phyloP scores from a whole-genome alignment of 495 filamentous ascomycete species.

The Durotheca rogersii region DNA sequence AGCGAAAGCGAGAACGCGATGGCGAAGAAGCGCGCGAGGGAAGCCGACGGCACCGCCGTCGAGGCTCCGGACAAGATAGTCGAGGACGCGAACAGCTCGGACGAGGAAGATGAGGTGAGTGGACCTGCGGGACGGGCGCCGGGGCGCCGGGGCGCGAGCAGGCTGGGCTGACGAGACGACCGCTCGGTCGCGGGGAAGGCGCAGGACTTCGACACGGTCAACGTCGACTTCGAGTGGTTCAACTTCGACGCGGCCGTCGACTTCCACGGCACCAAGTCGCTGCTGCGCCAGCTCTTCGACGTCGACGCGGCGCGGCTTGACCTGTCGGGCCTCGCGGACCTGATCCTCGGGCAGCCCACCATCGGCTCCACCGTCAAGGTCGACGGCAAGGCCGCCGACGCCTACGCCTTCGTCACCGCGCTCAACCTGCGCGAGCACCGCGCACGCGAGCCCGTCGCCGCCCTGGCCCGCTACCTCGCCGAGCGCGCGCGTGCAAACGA shows the following conservation, averaged over 20 bases:
- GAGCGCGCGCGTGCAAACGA: conserved; percentile 57
- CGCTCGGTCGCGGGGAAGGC: too few relatives aligned
- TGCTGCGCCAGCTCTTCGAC: conserved; percentile 93
- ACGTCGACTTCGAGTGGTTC: conserved; percentile 98
- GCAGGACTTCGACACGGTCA: conserved; percentile 86
- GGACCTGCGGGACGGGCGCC: too few relatives aligned
- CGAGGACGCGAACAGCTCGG: conserved; percentile 52
- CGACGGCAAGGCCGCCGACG: conserved; percentile 89
- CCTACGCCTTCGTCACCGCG: conserved; percentile 91
- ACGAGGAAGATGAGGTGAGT: conserved; percentile 44
- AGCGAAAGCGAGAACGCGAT: too few relatives aligned
- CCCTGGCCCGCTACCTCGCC: conserved; percentile 70
- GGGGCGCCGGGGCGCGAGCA: too few relatives aligned
- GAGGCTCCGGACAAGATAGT: conserved; percentile 46
- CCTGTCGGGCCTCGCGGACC: conserved; percentile 78
- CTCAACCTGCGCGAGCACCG: conserved; percentile 81
- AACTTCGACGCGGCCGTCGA: conserved; percentile 88
- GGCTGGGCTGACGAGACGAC: too few relatives aligned
- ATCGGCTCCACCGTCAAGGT: conserved; percentile 95
- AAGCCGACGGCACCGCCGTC: conserved; percentile 45
- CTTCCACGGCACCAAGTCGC: conserved; percentile 90
- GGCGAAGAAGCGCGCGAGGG: conserved; percentile 51
- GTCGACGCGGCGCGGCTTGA: conserved; percentile 80
- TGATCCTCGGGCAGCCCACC: conserved; percentile 84
- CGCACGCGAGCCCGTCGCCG: conserved; percentile 67